These are phyloP conservation scores for Chenopodium quinoa DNA, from an alignment of 148 eudicot genomes.

Conservation along the genomic window DNA sequence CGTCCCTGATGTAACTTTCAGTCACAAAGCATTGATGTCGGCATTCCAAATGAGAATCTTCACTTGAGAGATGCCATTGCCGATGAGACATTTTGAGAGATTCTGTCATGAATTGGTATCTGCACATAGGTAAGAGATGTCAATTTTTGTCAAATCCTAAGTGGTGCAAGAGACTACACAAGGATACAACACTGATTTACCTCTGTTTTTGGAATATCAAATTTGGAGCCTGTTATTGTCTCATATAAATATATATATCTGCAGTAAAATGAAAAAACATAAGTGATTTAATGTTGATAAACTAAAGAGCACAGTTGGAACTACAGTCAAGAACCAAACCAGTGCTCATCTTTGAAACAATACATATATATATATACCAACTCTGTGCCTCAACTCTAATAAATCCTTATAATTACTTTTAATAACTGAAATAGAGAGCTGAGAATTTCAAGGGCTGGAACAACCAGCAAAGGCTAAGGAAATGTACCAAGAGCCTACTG, in stretches of 20 bases:
- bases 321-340: neutral
- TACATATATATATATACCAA: too few species aligned
- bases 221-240: conserved; percentile 76
- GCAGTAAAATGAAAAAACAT: conserved; percentile 24
- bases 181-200: conserved; percentile 29
- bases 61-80: conserved; percentile 56
- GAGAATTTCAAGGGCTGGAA: neutral
- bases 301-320: neutral
- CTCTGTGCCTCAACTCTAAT: neutral
- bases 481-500: neutral
- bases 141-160: neutral
- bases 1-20: neutral
- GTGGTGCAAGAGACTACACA: neutral
- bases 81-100: conserved; percentile 62
- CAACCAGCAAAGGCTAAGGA: neutral
- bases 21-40: neutral
- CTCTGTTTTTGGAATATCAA: conserved; percentile 56
- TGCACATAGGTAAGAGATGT: conserved; percentile 30
- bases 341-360: neutral
- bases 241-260: conserved; percentile 85
- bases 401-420: too few species aligned
- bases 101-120: conserved; percentile 85
- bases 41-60: neutral
- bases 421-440: neutral
- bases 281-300: neutral